Evolutionary conservation across 495 filamentous ascomycete species (phyloP).

Genomic region (Aspergillus funiculosus): DNA sequence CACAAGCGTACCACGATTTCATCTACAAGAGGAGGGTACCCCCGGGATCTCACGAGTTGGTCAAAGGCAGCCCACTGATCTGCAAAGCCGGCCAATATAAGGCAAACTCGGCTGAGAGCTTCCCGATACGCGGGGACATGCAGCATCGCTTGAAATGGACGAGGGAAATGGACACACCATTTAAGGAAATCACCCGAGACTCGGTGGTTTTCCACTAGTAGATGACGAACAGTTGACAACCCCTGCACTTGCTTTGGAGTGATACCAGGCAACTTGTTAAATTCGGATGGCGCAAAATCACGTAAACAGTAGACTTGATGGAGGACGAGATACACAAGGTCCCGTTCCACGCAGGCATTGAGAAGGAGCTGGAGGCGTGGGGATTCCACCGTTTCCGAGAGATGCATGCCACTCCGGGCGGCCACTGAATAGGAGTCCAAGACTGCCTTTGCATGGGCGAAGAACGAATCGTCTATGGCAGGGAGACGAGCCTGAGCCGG

Average conservation of each 20-base stretch:
- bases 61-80: constrained; percentile 27
- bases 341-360: constrained; percentile 50
- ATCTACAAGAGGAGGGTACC: constrained; percentile 55
- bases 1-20: constrained; percentile 50
- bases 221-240: constrained; percentile 25
- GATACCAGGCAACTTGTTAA: constrained; percentile 16
- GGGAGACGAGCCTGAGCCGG: neutral
- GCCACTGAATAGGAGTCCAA: constrained; percentile 11
- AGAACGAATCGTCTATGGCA: constrained; percentile 15
- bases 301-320: constrained; percentile 64
- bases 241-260: constrained; percentile 19
- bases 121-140: constrained; percentile 19
- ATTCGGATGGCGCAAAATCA: constrained; percentile 21
- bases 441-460: constrained; percentile 4
- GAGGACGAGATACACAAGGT: constrained; percentile 58
- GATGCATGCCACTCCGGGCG: neutral
- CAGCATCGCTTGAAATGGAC: constrained; percentile 25
- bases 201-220: constrained; percentile 33
- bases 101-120: constrained; percentile 24
- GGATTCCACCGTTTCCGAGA: constrained; percentile 33
- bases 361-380: constrained; percentile 52
- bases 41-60: constrained; percentile 23
- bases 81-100: constrained; percentile 34
- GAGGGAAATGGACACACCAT: constrained; percentile 54
- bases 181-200: constrained; percentile 32